A percentile compares a stretch with the other conserved stretches of the same genome.
phyloP scores from a whole-genome alignment of 2,329 filamentous ascomycete species.

The Aureobasidium musti region DNA sequence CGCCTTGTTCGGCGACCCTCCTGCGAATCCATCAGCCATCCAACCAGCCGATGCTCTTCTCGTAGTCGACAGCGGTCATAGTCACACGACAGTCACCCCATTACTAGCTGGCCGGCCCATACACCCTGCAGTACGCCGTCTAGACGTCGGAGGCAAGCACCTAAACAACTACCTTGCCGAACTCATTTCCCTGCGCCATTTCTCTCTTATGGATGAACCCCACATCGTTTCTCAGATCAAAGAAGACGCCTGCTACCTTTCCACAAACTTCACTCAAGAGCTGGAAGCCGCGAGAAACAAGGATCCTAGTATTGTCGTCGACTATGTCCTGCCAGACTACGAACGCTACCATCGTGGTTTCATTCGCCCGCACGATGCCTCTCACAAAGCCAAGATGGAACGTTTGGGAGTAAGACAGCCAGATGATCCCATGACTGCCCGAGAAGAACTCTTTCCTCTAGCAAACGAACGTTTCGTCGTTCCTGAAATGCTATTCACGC shows the following conservation, averaged over 20 bases:
- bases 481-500: conserved; percentile 86
- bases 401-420: conserved; percentile 45
- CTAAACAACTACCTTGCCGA: conserved; percentile 92
- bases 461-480: conserved; percentile 90
- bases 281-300: conserved; percentile 73
- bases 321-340: conserved; percentile 89
- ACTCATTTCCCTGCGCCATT: conserved; percentile 84
- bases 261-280: conserved; percentile 71
- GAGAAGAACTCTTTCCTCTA: conserved; percentile 80
- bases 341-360: conserved; percentile 65
- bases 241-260: conserved; percentile 82
- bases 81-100: conserved; percentile 87
- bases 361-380: conserved; percentile 74
- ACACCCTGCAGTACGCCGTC: conserved; percentile 76
- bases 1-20: conserved; percentile 61
- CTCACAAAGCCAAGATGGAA: conserved; percentile 57
- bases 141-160: conserved; percentile 90
- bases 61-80: conserved; percentile 88
- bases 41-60: conserved; percentile 66
- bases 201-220: conserved; percentile 92
- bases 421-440: conserved; percentile 41
- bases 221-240: conserved; percentile 97
- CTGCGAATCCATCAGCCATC: conserved; percentile 37
- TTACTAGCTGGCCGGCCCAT: conserved; percentile 78
- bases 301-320: conserved; percentile 67